A percentile compares a stretch with the other conserved stretches of the same genome.
Conservation (phyloP, 192 early-diverging fungal genomes). For the Gigaspora rosea region DNA sequence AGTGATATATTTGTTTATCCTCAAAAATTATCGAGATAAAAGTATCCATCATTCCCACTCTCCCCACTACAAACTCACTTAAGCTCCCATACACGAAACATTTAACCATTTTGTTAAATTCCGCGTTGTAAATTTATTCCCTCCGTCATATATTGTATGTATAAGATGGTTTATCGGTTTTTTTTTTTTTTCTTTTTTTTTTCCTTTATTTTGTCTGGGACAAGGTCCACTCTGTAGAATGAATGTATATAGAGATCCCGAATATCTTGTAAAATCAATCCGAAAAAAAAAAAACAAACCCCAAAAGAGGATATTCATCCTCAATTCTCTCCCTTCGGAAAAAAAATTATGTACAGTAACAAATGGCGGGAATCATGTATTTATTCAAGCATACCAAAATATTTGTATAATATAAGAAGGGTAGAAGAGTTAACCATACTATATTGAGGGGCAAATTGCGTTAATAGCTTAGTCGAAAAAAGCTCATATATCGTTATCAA, state of each 20-base stretch:
- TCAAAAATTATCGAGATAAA: neutral
- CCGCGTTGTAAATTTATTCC: constrained; percentile 14
- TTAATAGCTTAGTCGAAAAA: too few relatives aligned
- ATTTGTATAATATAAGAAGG: too few relatives aligned
- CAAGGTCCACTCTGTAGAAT: neutral
- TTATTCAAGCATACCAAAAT: too few relatives aligned
- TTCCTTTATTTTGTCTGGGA: neutral
- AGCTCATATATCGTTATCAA: too few relatives aligned
- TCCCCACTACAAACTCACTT: neutral
- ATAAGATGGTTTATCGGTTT: neutral
- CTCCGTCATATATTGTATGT: neutral
- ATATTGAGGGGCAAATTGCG: too few relatives aligned
- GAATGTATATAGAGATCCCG: neutral
- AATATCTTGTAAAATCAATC: neutral
- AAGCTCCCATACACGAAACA: neutral
- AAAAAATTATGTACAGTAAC: too few relatives aligned
- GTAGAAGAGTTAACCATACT: too few relatives aligned
- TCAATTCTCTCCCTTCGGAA: neutral
- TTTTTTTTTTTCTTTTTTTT: constrained; percentile 6
- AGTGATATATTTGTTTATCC: neutral
- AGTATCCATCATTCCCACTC: neutral
- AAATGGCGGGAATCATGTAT: too few relatives aligned
- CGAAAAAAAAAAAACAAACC: neutral
- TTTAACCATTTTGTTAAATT: neutral
- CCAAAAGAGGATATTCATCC: neutral